Conservation (phyloP, 2,329 filamentous ascomycete species). For the Scytalidium lignicola region DNA sequence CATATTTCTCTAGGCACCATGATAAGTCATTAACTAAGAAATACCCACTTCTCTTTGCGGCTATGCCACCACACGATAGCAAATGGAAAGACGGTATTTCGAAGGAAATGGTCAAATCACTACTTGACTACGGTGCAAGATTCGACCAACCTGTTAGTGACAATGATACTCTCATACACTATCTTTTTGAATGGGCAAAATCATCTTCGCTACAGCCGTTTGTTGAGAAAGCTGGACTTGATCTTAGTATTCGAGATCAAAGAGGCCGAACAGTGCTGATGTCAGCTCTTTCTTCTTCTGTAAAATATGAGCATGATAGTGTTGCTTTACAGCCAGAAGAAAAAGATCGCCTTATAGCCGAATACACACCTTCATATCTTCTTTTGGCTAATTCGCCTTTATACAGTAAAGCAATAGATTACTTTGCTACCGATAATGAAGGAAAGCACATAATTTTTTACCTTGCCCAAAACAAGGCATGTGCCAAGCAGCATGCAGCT, state of each 20-base stretch:
- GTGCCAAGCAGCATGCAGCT: neutral
- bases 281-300: slow-evolving; percentile 1
- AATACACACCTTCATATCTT: neutral
- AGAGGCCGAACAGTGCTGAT: slow-evolving; percentile 8
- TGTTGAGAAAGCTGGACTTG: slow-evolving; percentile 3
- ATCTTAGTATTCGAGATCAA: slow-evolving; percentile 7
- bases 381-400: neutral
- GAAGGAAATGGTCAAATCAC: slow-evolving; percentile 4
- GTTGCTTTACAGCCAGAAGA: neutral
- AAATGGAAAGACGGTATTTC: slow-evolving; percentile 1
- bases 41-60: slow-evolving; percentile 9
- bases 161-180: slow-evolving; percentile 4
- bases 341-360: neutral
- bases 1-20: neutral
- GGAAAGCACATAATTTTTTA: slow-evolving; percentile 10
- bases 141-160: slow-evolving; percentile 2
- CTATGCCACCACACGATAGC: slow-evolving; percentile 3
- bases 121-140: slow-evolving; percentile 9
- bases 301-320: slow-evolving; percentile 1
- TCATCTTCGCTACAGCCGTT: slow-evolving; percentile 8
- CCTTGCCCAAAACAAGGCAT: neutral
- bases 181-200: slow-evolving; percentile 7
- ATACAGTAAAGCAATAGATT: slow-evolving; percentile 2
- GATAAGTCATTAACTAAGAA: neutral
- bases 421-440: slow-evolving; percentile 7